Conservation (phyloP, 1,284 basidiomycete genomes). For the Somion occarium region DNA sequence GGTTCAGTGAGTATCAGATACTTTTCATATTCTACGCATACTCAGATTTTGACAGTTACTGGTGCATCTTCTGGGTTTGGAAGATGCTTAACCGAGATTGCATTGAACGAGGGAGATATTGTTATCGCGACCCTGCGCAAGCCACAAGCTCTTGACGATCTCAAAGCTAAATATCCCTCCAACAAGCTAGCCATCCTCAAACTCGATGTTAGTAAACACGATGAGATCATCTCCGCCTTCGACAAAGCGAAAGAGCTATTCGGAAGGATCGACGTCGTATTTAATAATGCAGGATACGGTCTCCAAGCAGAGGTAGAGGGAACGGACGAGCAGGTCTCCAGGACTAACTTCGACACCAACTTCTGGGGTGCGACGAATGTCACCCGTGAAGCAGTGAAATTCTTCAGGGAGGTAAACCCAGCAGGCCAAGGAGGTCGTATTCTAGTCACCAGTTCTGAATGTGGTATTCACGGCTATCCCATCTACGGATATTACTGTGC, state of each 20-base stretch:
- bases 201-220: constrained; percentile 33
- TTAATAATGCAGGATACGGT: constrained; percentile 36
- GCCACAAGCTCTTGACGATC: constrained; percentile 20
- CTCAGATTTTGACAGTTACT: constrained; percentile 20
- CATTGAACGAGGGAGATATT: constrained; percentile 25
- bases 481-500: constrained; percentile 28
- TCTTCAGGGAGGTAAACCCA: constrained; percentile 35
- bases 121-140: constrained; percentile 29
- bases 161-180: constrained; percentile 14
- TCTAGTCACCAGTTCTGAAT: constrained; percentile 27
- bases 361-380: constrained; percentile 35
- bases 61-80: constrained; percentile 31
- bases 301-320: constrained; percentile 32
- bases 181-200: constrained; percentile 30
- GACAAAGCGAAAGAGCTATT: constrained; percentile 28
- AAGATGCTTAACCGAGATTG: constrained; percentile 20
- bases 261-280: constrained; percentile 38
- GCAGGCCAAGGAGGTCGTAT: constrained; percentile 28
- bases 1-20: background rate
- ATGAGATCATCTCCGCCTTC: constrained; percentile 31
- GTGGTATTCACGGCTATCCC: constrained; percentile 20
- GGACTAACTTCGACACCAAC: constrained; percentile 30
- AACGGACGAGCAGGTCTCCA: constrained; percentile 25
- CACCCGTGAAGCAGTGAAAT: constrained; percentile 27
- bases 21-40: background rate